phyloP scores from a whole-genome alignment of 2,329 filamentous ascomycete species.

The Colletotrichum liaoningense region DNA sequence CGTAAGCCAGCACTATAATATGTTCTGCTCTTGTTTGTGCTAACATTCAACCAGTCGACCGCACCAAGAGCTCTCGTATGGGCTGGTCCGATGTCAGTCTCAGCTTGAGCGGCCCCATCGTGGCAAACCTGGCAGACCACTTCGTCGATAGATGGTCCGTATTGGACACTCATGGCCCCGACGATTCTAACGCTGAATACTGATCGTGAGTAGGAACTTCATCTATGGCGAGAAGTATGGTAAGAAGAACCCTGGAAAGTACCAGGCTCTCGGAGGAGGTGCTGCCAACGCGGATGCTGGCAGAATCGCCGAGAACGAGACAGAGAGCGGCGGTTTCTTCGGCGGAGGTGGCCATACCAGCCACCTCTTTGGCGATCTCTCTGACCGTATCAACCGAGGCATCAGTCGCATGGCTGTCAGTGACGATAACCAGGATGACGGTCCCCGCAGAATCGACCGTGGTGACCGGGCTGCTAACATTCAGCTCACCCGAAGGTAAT shows the following conservation, averaged over 20 bases:
- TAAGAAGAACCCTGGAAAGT: constrained; percentile 62
- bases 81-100: constrained; percentile 92
- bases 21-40: background rate
- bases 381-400: constrained; percentile 54
- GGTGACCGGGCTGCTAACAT: constrained; percentile 51
- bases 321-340: constrained; percentile 36
- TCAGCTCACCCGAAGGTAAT: constrained; percentile 63
- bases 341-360: constrained; percentile 38
- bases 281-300: constrained; percentile 32
- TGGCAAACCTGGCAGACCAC: constrained; percentile 79
- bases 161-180: background rate
- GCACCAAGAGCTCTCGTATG: constrained; percentile 85
- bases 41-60: constrained; percentile 66
- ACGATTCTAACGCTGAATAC: background rate
- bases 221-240: constrained; percentile 87
- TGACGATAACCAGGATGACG: constrained; percentile 42
- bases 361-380: constrained; percentile 56
- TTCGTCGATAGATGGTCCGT: constrained; percentile 83
- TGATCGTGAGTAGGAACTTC: constrained; percentile 71
- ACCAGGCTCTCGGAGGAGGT: constrained; percentile 46
- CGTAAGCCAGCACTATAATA: constrained; percentile 49
- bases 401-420: constrained; percentile 52
- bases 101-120: constrained; percentile 79
- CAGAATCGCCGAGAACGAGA: constrained; percentile 18
- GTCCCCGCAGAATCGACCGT: constrained; percentile 29